Base-by-base conservation (phyloP, 768 basidiomycete species). In the Tylopilus sp. region DNA sequence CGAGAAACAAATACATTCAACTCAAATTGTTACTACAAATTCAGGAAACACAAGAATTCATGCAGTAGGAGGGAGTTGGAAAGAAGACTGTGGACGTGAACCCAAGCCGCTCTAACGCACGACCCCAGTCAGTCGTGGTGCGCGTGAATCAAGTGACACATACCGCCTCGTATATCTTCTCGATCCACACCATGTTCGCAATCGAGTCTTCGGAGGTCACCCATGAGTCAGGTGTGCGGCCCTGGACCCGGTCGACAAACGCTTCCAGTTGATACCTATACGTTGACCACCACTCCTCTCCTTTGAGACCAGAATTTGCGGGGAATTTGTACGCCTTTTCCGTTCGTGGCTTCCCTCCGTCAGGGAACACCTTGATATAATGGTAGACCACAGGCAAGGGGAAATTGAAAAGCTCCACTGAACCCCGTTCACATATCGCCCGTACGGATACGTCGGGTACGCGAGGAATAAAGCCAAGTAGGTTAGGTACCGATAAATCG, bases 251-350 rank as follows among this genome's bases (percentile, higher is more conserved):
- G 59, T 87, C 79, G 8, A 86, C 78, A 50, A 85, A 85, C 7
- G 79, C 80, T 66, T 86, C 82, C 33, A 85, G 66, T 64, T 85
- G 83, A 53, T 78, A 81, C 22, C 70, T 63, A 50, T 71, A 69
- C 21, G 81, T 78, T 33, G 78, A 70, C 82, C 82, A 86, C 76
- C 79, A 81, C 9, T 70, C 69, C 62, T 83, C 75, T 20, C 81
- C 81, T 48, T 76, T 72, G 33, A 36, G 39, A 9, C 48, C 59
- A 41, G 71, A 70, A 38, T 56, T 59, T 11, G 50, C 48, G 45
- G 49, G 52, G 57, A 71, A 75, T 20, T 63, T 74, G 58, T 80
- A 80, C 3, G 61, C 69, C 60, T 76, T 78, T 60, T 78, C 76
- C 10, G 68, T 71, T 44, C 67, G 64, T 36, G 58, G 57, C 40